Conservation (phyloP, 2,329 filamentous ascomycete species). For the Myriosclerotinia curreyana region DNA sequence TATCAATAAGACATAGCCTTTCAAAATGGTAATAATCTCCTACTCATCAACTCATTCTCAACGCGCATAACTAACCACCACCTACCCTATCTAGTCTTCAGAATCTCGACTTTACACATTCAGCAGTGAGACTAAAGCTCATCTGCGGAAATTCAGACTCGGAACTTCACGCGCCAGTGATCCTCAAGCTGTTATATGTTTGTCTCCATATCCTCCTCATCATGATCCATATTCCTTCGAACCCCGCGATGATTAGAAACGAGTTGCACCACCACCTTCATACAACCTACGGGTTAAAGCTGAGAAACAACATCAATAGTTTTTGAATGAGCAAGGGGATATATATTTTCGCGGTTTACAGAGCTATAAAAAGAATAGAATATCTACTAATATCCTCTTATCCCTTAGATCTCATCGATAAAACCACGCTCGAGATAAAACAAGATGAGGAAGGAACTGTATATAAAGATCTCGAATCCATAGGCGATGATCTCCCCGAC, state of each 20-base stretch:
- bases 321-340: neutral
- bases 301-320: conserved; percentile 31
- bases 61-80: neutral
- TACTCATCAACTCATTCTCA: neutral
- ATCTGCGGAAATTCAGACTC: conserved; percentile 91
- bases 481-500: conserved; percentile 87
- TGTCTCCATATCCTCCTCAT: conserved; percentile 43
- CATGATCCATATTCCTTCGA: neutral
- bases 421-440: conserved; percentile 83
- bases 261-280: conserved; percentile 5
- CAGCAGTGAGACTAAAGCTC: conserved; percentile 82
- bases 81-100: conserved; percentile 47
- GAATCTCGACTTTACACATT: conserved; percentile 91
- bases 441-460: conserved; percentile 72
- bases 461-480: conserved; percentile 76
- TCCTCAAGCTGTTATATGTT: conserved; percentile 93
- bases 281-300: conserved; percentile 3
- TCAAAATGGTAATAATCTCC: conserved; percentile 7
- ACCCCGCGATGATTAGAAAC: conserved; percentile 13
- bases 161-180: conserved; percentile 82
- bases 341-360: neutral
- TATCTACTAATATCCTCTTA: neutral
- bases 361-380: neutral
- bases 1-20: neutral
- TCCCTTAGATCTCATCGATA: conserved; percentile 79